Evolutionary conservation across 805 yeast genomes (phyloP), one percentile per base, ranked within the genome.

Genomic region (Kockiozyma suomiensis): DNA sequence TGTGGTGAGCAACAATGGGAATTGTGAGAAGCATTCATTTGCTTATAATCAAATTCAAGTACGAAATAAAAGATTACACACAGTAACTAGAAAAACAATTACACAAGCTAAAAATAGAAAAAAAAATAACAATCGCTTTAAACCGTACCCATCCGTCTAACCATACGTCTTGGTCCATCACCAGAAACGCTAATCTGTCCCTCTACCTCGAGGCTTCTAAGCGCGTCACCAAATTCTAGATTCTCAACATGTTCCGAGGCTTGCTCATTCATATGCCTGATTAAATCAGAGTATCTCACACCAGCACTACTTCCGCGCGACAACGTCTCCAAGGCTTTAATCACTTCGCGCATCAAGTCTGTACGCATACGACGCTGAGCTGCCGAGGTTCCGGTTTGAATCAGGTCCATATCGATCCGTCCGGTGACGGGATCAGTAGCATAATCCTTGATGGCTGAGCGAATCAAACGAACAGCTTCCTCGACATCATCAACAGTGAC

Each of bases 371-470:
- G 81, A 73, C 97, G 81, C 73, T 92, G 96, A 2, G 93, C 89
- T 1, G 89, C 81, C 0, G 97, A 88, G 49, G 92, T 91, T 50
- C 98, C 99, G 0, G 98, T 94, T 76, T 93, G 97, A 30, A 94
- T 92, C 72, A 94, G 79, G 73, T 91, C 97, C 97, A 94, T 91
- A 72, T 94, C 99, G 66, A 94, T 94, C 69, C 94, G 83, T 32
- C 99, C 99, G 0, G 99, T 93, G 37, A 86, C 79, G 25, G 99
- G 99, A 76, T 94, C 99, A 2, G 97, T 94, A 15, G 99, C 99
- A 73, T 94, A 94, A 66, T 94, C 98, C 73, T 94, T 94, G 66
- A 94, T 89, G 13, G 99, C 99, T 2, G 96, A 83, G 68, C 88
- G 85, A 72, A 93, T 94, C 66, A 94, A 79, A 66, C 99, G 82